phyloP scores from a whole-genome alignment of 2,329 filamentous ascomycete species.

The Colletotrichum sp. region DNA sequence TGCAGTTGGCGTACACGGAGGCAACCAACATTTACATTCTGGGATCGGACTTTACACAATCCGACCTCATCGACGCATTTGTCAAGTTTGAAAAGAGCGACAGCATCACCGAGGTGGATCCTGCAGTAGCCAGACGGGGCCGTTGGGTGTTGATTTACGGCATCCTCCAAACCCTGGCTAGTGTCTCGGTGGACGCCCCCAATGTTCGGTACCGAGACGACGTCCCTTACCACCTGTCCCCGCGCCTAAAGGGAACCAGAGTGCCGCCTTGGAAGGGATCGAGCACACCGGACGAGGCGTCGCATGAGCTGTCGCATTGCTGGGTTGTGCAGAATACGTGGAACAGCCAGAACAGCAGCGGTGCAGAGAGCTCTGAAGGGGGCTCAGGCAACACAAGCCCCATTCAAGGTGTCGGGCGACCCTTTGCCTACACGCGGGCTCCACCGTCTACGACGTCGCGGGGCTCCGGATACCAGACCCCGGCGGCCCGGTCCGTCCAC shows the following conservation, averaged over 20 bases:
- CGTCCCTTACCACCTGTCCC: slow-evolving; percentile 63
- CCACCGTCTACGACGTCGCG: slow-evolving; percentile 25
- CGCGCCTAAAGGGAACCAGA: slow-evolving; percentile 54
- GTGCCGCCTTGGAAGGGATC: slow-evolving; percentile 60
- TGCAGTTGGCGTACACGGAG: slow-evolving; percentile 63
- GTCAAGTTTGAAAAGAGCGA: slow-evolving; percentile 62
- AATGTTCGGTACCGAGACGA: slow-evolving; percentile 55
- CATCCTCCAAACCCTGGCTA: slow-evolving; percentile 63
- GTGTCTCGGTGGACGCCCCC: slow-evolving; percentile 62
- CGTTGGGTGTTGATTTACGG: slow-evolving; percentile 68
- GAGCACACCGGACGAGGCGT: slow-evolving; percentile 37
- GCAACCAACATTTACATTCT: slow-evolving; percentile 64
- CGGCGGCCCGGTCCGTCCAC: slow-evolving; percentile 27
- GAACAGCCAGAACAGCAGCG: slow-evolving; percentile 33
- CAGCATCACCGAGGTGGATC: slow-evolving; percentile 54
- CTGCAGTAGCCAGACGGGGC: slow-evolving; percentile 59
- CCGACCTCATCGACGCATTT: slow-evolving; percentile 60
- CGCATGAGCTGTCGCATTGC: slow-evolving; percentile 58
- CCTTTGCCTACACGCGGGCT: slow-evolving; percentile 29
- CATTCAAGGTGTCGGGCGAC: background rate
- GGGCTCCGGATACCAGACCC: slow-evolving; percentile 10
- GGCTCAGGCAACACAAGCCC: slow-evolving; percentile 28
- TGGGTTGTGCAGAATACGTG: slow-evolving; percentile 51
- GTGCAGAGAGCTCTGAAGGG: slow-evolving; percentile 27
- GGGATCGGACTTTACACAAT: slow-evolving; percentile 57